Percentiles rank a stretch among this genome's conserved stretches.
Evolutionary conservation across 2,329 filamentous ascomycete genomes (phyloP).

Genomic region (Biscogniauxia mediterranea): DNA sequence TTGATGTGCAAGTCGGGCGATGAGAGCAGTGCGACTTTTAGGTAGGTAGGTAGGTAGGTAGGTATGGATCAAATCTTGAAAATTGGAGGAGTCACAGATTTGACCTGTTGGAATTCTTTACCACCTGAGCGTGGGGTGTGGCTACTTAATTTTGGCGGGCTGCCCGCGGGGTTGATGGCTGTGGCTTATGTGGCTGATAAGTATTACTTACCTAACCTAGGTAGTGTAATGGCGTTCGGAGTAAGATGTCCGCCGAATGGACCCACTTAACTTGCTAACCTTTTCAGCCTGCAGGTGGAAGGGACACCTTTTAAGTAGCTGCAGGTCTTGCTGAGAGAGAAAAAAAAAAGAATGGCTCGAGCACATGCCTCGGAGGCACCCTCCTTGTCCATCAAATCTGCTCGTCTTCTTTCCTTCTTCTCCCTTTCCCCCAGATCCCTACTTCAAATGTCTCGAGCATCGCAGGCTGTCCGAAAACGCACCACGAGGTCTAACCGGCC

Average conservation of each 20-base stretch:
- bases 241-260: conserved; percentile 11
- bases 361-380: conserved; percentile 18
- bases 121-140: conserved; percentile 26
- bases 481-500: not conserved
- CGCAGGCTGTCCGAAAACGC: conserved; percentile 11
- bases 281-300: too few relatives aligned
- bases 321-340: too few relatives aligned
- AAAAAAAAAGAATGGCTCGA: not conserved
- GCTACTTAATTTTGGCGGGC: conserved; percentile 21
- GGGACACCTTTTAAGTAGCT: too few relatives aligned
- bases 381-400: conserved; percentile 4
- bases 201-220: too few relatives aligned
- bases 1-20: not conserved
- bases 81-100: conserved; percentile 20
- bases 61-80: conserved; percentile 7
- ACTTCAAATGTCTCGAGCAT: conserved; percentile 19
- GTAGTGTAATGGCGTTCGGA: conserved; percentile 14
- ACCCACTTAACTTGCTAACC: not conserved
- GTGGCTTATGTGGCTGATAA: not conserved
- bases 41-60: not conserved
- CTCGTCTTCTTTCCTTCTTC: conserved; percentile 1
- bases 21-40: not conserved
- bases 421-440: conserved; percentile 6
- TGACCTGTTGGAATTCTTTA: conserved; percentile 24
- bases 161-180: not conserved